These are phyloP conservation scores for Hypericum perforatum DNA, from an alignment of 345 rosid species.

Conservation along the genomic window DNA sequence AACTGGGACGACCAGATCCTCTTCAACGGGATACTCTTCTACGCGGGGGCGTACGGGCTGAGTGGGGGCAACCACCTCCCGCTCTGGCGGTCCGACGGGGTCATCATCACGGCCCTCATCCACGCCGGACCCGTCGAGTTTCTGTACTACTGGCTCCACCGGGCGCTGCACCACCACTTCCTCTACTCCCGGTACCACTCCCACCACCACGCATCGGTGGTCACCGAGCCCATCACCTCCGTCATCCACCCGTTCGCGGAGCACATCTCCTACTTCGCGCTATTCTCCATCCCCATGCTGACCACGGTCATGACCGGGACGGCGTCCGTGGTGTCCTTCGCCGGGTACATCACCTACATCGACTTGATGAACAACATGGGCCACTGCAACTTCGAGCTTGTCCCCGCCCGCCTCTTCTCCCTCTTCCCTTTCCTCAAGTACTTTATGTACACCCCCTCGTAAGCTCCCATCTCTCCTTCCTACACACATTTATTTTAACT, in stretches of 20 bases:
- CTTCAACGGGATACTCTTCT: constrained; percentile 42
- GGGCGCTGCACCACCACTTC: constrained; percentile 68
- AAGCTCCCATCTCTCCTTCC: constrained; percentile 11
- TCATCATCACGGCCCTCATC: constrained; percentile 31
- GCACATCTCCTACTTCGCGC: constrained; percentile 35
- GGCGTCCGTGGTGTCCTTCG: constrained; percentile 13
- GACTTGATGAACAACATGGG: constrained; percentile 87
- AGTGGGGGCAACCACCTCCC: constrained; percentile 36
- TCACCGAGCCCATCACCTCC: constrained; percentile 77
- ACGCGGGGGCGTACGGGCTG: constrained; percentile 10
- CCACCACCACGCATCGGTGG: constrained; percentile 85
- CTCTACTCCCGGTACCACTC: constrained; percentile 87
- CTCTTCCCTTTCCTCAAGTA: constrained; percentile 61
- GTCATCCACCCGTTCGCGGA: constrained; percentile 83
- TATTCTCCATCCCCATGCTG: constrained; percentile 38
- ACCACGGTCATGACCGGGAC: constrained; percentile 22
- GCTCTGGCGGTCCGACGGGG: constrained; percentile 51
- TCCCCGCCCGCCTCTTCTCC: constrained; percentile 45
- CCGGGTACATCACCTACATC: constrained; percentile 33
- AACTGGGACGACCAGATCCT: constrained; percentile 72
- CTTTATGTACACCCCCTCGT: constrained; percentile 65
- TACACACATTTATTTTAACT: neutral
- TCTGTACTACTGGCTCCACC: constrained; percentile 72
- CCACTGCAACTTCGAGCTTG: constrained; percentile 76
- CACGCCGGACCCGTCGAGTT: constrained; percentile 78